Base-by-base conservation (phyloP, 108 stramenopile species). In the Phaeodactylum tricornutum region DNA sequence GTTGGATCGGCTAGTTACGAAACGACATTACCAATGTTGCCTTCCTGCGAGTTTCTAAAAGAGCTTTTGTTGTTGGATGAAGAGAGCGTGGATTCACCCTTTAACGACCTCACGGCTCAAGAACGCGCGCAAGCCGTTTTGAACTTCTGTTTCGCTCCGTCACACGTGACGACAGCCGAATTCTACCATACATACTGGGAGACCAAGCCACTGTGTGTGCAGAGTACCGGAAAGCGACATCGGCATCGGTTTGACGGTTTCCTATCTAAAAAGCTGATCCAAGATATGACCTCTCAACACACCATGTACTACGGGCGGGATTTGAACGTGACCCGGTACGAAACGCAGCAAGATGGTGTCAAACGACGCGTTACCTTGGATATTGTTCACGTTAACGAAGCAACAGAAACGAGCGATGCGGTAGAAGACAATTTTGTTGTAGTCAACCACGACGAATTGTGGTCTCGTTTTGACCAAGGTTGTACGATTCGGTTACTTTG, bases 401-500 rank as follows among this genome's bases (percentile, higher is more conserved):
- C 57, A 7, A 25, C 43, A 4, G 41, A 54, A 16, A 43, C 23
- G 14, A 43, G 45, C 43, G 56, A 47, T n/a, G 47, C 54, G 29
- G 43, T 65, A 17, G 61, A 43, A 17, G 56, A 64, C 29, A 61
- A 60, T 38, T 81, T 59, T 42, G 62, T 78, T 2, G 52, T 71
- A 20, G 92, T 74, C 27, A 69, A 91, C 16, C 44, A 77, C 0
- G 58, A 60, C 1, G 88, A 90, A 47, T 74, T 94, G 17, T 87
- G 86, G 90, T 43, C 67, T 4, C 77, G 77, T 39, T 82, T 87
- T 36, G 44, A 77, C 20, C 57, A 77, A 23, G 87, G 84, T 5
- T 90, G 90, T 42, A 93, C 94, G 0, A 41, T 98, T 29, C 86
- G 97, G 22, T 64, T 98, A 2, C 69, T 92, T 9, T 91, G 96